phyloP scores from a whole-genome alignment of 108 stramenopile species.

The Epithemia pelagica region DNA sequence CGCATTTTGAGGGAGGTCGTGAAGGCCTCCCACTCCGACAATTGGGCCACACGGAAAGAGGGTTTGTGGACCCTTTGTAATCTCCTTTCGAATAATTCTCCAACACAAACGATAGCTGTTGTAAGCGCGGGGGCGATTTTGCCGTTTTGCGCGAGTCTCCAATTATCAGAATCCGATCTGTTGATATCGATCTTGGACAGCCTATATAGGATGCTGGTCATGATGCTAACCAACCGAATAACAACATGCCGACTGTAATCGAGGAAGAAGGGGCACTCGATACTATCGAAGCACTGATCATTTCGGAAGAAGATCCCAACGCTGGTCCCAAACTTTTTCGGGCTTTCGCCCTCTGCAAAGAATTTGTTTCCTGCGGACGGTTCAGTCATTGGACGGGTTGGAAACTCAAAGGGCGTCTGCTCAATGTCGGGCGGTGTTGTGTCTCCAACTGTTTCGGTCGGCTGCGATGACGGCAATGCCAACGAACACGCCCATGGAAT shows the following conservation, averaged over 20 bases:
- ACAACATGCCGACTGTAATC: constrained; percentile 55
- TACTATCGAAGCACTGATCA: constrained; percentile 71
- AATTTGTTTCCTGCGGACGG: no score
- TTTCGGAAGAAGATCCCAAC: constrained; percentile 61
- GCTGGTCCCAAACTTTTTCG: constrained; percentile 53
- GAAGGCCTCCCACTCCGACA: constrained; percentile 35
- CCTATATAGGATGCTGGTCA: constrained; percentile 59
- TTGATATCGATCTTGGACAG: constrained; percentile 64
- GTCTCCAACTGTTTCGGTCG: no score
- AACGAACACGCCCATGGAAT: no score
- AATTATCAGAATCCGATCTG: constrained; percentile 55
- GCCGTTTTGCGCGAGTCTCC: constrained; percentile 54
- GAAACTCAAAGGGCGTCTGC: no score
- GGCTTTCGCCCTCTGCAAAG: constrained; percentile 10
- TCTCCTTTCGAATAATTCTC: constrained; percentile 58
- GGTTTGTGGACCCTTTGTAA: constrained; percentile 83
- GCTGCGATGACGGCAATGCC: no score
- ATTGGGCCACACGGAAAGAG: constrained; percentile 77
- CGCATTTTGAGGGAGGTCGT: constrained; percentile 41
- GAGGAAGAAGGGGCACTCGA: constrained; percentile 45
- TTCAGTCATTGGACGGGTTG: no score
- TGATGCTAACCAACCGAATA: constrained; percentile 20
- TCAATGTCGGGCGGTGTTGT: no score
- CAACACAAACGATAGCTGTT: constrained; percentile 28
- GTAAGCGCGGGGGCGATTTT: constrained; percentile 69